phyloP scores from a whole-genome alignment of 305 asterid genomes.

The Fraxinus sp. region DNA sequence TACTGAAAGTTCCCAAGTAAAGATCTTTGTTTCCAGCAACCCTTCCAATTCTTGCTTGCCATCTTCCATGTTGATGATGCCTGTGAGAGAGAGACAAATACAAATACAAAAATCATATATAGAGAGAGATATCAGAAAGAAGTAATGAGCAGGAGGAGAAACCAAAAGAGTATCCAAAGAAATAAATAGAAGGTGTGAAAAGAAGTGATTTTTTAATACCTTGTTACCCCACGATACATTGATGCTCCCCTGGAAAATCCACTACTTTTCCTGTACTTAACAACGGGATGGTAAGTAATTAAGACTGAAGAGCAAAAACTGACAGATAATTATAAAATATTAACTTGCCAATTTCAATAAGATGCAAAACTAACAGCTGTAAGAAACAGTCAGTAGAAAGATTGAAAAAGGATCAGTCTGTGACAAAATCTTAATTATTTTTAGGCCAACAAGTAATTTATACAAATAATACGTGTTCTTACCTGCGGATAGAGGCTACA shows the following conservation, averaged over 20 bases:
- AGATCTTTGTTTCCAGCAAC: constrained; percentile 93
- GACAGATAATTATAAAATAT: constrained; percentile 1
- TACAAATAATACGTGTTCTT: not conserved
- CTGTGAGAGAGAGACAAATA: constrained; percentile 25
- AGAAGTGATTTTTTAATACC: constrained; percentile 32
- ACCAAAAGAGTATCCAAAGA: not conserved
- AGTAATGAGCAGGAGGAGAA: not conserved
- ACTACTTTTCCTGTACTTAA: constrained; percentile 66
- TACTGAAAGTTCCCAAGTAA: constrained; percentile 85
- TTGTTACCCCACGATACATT: constrained; percentile 87
- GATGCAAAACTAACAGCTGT: not conserved
- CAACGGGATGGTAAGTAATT: not conserved
- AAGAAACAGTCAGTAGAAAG: not conserved
- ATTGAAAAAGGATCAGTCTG: constrained; percentile 1
- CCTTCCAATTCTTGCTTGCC: constrained; percentile 92
- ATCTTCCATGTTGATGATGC: constrained; percentile 94
- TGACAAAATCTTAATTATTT: constrained; percentile 32
- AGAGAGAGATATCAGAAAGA: constrained; percentile 9
- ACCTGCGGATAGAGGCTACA: constrained; percentile 93
- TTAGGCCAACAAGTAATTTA: not conserved
- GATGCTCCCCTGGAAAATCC: constrained; percentile 95
- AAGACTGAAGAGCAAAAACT: not conserved
- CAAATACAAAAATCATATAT: not conserved
- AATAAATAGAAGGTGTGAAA: not conserved
- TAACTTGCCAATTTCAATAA: not conserved